Percentiles rank a stretch among this genome's conserved stretches.
These are phyloP conservation scores for Mycena citricolor DNA, from an alignment of 1,284 basidiomycete genomes.

Conservation along the genomic window DNA sequence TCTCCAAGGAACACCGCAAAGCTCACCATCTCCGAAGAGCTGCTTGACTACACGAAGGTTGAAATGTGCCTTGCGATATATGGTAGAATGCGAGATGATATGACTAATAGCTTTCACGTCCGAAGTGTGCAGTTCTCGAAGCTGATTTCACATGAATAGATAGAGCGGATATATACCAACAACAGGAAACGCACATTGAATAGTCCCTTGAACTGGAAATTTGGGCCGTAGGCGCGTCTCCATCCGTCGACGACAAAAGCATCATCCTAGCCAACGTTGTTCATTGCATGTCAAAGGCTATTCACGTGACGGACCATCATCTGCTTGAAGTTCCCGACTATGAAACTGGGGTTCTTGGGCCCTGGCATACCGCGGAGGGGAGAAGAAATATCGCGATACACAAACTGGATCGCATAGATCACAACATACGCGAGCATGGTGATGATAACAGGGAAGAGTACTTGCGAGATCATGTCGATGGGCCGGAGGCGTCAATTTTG, in stretches of 20 bases:
- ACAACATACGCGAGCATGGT: conserved; percentile 6
- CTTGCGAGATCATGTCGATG: conserved; percentile 2
- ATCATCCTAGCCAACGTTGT: conserved; percentile 7
- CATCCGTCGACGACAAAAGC: neutral
- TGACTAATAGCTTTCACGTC: conserved; percentile 21
- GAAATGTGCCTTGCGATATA: conserved; percentile 5
- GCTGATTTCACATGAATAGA: neutral
- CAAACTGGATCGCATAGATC: neutral
- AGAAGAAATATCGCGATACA: conserved; percentile 5
- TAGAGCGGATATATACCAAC: neutral
- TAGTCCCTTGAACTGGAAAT: conserved; percentile 10
- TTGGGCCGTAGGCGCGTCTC: conserved; percentile 7
- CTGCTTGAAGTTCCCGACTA: conserved; percentile 14
- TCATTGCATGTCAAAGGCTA: too few species aligned
- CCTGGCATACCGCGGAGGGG: conserved; percentile 7
- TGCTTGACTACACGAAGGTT: neutral
- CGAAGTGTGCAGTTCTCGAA: conserved; percentile 11
- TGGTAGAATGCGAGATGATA: neutral
- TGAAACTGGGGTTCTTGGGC: conserved; percentile 3
- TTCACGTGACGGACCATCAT: conserved; percentile 4
- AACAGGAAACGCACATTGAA: conserved; percentile 6
- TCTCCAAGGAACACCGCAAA: neutral
- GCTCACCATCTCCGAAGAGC: neutral
- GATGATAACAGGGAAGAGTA: conserved; percentile 5
- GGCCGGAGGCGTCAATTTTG: too few species aligned